These are phyloP conservation scores for Cercospora sp. DNA, from an alignment of 2,329 filamentous ascomycete genomes.

Conservation along the genomic window DNA sequence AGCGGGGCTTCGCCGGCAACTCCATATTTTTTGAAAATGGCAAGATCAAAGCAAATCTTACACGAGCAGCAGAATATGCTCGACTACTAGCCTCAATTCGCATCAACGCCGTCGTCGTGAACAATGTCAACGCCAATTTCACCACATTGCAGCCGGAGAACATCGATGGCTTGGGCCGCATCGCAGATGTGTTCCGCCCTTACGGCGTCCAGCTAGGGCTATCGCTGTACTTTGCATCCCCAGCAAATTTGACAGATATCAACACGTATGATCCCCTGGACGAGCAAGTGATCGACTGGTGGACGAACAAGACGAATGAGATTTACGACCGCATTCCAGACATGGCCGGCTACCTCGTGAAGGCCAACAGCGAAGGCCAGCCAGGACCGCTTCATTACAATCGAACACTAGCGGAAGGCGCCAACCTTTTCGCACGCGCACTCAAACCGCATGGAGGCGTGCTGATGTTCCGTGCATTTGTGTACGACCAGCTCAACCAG, in stretches of 20 bases:
- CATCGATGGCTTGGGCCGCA: slow-evolving; percentile 60
- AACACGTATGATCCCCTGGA: slow-evolving; percentile 67
- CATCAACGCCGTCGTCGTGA: slow-evolving; percentile 66
- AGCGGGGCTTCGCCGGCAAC: slow-evolving; percentile 66
- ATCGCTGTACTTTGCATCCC: slow-evolving; percentile 68
- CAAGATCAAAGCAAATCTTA: slow-evolving; percentile 58
- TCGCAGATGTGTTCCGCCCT: slow-evolving; percentile 66
- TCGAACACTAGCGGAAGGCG: slow-evolving; percentile 66
- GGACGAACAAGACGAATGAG: slow-evolving; percentile 59
- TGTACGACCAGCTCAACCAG: slow-evolving; percentile 63
- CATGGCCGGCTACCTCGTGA: slow-evolving; percentile 68
- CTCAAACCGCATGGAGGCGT: slow-evolving; percentile 60
- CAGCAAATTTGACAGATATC: slow-evolving; percentile 57
- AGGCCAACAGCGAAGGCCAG: slow-evolving; percentile 71
- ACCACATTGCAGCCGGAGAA: slow-evolving; percentile 58
- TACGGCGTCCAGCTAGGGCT: slow-evolving; percentile 67
- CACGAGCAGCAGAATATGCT: slow-evolving; percentile 62
- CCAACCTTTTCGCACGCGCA: slow-evolving; percentile 66
- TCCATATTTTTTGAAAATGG: slow-evolving; percentile 69
- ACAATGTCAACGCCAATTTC: slow-evolving; percentile 71
- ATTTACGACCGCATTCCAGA: slow-evolving; percentile 65
- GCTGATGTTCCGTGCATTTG: slow-evolving; percentile 71
- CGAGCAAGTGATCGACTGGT: slow-evolving; percentile 60
- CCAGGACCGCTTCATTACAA: slow-evolving; percentile 70
- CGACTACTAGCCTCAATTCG: slow-evolving; percentile 66